These are phyloP conservation scores for Fusarium annulatum DNA, from an alignment of 2,329 filamentous ascomycete genomes.

Conservation along the genomic window DNA sequence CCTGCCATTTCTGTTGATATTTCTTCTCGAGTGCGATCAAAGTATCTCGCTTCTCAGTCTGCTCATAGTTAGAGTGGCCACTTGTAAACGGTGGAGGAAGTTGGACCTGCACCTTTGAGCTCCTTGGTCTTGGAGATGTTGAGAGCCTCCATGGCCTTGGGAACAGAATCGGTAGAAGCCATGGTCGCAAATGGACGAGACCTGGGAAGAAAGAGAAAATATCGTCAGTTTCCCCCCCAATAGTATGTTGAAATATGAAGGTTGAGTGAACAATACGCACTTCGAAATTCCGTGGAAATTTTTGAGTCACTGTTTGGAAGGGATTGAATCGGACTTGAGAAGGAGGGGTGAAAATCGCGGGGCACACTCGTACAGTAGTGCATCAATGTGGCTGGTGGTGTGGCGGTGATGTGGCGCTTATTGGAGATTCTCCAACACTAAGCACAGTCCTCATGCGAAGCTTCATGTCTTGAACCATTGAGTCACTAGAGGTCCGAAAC, in stretches of 20 bases:
- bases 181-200: constrained; percentile 52
- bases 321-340: constrained; percentile 35
- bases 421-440: constrained; percentile 23
- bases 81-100: constrained; percentile 1
- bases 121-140: constrained; percentile 70
- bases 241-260: not conserved
- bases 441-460: constrained; percentile 15
- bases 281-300: constrained; percentile 43
- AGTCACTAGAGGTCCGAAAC: not conserved
- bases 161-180: constrained; percentile 54
- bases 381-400: constrained; percentile 37
- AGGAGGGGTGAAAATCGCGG: constrained; percentile 54
- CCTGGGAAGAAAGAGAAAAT: constrained; percentile 3
- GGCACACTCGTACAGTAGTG: constrained; percentile 41
- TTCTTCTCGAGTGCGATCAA: constrained; percentile 88
- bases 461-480: constrained; percentile 24
- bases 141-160: constrained; percentile 63
- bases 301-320: constrained; percentile 48
- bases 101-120: constrained; percentile 64
- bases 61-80: constrained; percentile 33
- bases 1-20: constrained; percentile 77
- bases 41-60: constrained; percentile 89
- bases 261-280: constrained; percentile 22
- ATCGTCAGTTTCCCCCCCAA: constrained; percentile 11
- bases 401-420: constrained; percentile 44